Base-by-base conservation (phyloP, 768 basidiomycete species). In the Harrya chromipes region DNA sequence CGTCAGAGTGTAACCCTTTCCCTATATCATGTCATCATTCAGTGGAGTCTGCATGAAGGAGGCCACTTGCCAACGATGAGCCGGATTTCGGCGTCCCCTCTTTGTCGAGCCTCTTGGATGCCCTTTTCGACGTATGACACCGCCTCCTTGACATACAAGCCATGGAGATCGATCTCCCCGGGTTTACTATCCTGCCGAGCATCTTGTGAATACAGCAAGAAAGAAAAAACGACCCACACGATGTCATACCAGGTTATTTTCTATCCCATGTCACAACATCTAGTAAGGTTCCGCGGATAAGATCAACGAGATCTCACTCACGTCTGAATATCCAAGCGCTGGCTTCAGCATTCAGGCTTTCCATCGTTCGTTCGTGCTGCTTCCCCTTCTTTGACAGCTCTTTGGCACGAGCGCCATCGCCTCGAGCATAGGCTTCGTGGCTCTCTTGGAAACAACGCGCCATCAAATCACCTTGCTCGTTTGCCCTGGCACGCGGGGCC, bases 131-230 rank as follows among this genome's bases (percentile, higher is more conserved):
- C 84, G 45, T 77, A 78, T 37, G 78, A 72, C 41, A 95, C 82
- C 19, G 94, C 91, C 70, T 98, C 95, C 62, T 91, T 92, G 53
- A 95, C 94, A 66, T 90, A 95, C 4, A 98, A 72, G 2, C 92
- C 94, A 62, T 97, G 94, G 20, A 97, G 71, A 67, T 97, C 90
- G 39, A 97, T 72, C 65, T 93, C 88, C 2, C 85, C 88, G 0
- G 77, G 77, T 50, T 78, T 67, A 44, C 84, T 83, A 52, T 87
- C 82, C 80, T 85, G 60, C 54, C 1, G n/a, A 14, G 7, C 19
- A 16, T 23, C 23, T 17, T 19, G 35, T 43, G 11, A 43, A 35
- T 36, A 11, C 34, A 40, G 11, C 2, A 34, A 21, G 8, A 38
- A 12, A 21, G 8, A 43, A 40, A 17, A 0, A 17, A 4, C 5